These are phyloP conservation scores for Cenchrus fungigraminus DNA, from an alignment of 176 grass and related monocot species.

Conservation along the genomic window DNA sequence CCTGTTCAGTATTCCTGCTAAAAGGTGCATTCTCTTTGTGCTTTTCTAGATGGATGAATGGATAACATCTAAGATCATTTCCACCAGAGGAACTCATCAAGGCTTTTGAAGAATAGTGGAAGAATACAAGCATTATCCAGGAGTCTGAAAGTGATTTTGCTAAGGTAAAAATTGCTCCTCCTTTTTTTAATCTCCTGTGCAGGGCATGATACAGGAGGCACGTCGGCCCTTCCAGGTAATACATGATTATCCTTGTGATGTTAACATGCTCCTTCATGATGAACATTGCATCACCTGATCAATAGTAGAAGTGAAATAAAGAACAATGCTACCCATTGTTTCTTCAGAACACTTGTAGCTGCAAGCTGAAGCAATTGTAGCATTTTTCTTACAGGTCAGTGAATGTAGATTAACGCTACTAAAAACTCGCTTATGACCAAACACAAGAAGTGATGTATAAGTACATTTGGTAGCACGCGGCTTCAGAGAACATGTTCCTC, in stretches of 20 bases:
- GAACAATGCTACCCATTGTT: not conserved
- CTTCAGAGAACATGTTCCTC: slow-evolving; percentile 15
- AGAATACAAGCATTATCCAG: no score
- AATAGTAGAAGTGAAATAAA: not conserved
- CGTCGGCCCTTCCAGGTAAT: slow-evolving; percentile 50
- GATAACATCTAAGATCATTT: no score
- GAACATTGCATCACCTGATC: not conserved
- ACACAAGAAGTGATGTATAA: not conserved
- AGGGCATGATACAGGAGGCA: slow-evolving; percentile 19
- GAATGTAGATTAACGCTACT: not conserved
- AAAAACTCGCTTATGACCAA: not conserved
- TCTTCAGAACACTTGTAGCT: not conserved
- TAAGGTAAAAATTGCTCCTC: no score
- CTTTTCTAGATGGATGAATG: no score
- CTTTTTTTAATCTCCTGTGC: no score
- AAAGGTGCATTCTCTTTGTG: no score
- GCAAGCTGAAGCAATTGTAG: not conserved
- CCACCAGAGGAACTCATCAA: no score
- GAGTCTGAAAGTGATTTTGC: no score
- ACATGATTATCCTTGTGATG: not conserved
- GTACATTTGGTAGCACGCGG: not conserved
- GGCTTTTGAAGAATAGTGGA: no score
- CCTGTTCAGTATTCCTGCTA: no score
- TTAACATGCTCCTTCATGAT: not conserved
- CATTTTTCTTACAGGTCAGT: not conserved